Evolutionary conservation across 768 basidiomycete species (phyloP).

Genomic region (Calocybe gangraenosa): DNA sequence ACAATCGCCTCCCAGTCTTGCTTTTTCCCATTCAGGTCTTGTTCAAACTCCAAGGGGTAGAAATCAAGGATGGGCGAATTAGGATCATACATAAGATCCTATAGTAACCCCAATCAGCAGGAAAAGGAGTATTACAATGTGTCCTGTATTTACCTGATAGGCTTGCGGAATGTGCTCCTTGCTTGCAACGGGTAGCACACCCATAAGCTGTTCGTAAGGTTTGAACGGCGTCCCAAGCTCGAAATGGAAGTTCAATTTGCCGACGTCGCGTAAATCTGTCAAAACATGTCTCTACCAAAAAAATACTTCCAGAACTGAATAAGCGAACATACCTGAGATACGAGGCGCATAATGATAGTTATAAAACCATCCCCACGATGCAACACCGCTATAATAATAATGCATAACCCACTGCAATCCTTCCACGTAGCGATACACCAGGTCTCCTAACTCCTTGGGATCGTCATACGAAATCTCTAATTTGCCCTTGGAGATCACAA

Average conservation of each 20-base stretch:
- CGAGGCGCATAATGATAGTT: constrained; percentile 96
- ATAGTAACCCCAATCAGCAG: constrained; percentile 1
- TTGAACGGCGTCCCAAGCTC: constrained; percentile 84
- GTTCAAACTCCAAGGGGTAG: constrained; percentile 89
- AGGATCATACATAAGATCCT: constrained; percentile 88
- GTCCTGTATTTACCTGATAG: constrained; percentile 55
- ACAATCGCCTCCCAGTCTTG: constrained; percentile 99
- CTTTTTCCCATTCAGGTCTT: constrained; percentile 96
- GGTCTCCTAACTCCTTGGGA: constrained; percentile 59
- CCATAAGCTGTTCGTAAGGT: constrained; percentile 97
- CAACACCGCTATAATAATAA: constrained; percentile 96
- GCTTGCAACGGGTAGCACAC: constrained; percentile 90
- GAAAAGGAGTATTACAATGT: not conserved
- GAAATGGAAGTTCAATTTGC: constrained; percentile 82
- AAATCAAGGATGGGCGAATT: constrained; percentile 91
- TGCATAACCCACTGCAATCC: constrained; percentile 99
- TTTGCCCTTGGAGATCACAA: constrained; percentile 62
- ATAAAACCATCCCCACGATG: constrained; percentile 99
- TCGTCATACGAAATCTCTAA: constrained; percentile 75
- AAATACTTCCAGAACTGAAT: constrained; percentile 1
- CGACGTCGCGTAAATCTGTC: constrained; percentile 61
- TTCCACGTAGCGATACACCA: constrained; percentile 83
- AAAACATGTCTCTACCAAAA: not conserved
- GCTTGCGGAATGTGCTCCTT: constrained; percentile 84
- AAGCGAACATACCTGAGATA: constrained; percentile 69